These are phyloP conservation scores for Steccherinum ochraceum DNA, from an alignment of 768 basidiomycete species.

Conservation along the genomic window DNA sequence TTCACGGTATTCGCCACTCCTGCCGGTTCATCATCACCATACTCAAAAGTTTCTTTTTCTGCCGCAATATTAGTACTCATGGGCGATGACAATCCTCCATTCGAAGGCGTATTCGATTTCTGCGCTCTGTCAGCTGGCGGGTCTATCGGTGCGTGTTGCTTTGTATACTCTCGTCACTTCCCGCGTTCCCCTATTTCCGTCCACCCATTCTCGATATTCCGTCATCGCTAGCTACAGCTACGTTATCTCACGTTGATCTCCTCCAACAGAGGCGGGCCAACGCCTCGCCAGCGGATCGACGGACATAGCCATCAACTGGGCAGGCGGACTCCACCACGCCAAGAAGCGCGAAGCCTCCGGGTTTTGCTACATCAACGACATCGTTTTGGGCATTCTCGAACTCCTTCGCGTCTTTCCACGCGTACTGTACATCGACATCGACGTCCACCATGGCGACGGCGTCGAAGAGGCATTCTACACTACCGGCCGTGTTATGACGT, in stretches of 20 bases:
- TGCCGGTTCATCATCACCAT: no score
- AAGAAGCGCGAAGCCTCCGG: constrained; percentile 98
- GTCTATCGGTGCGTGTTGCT: constrained; percentile 82
- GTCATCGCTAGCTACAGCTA: no score
- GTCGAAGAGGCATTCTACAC: constrained; percentile 99
- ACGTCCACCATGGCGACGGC: constrained; percentile 97
- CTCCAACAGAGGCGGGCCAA: constrained; percentile 74
- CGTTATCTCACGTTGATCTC: no score
- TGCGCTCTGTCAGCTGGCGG: constrained; percentile 96
- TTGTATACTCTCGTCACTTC: no score
- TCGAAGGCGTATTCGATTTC: constrained; percentile 95
- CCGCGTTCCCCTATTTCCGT: no score
- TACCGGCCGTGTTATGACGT: constrained; percentile 95
- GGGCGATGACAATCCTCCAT: constrained; percentile 94
- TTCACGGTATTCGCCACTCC: constrained; percentile 72
- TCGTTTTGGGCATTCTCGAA: constrained; percentile 91
- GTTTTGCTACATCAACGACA: constrained; percentile 99
- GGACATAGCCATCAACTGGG: constrained; percentile 92
- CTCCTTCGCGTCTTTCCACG: constrained; percentile 80
- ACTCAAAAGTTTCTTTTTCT: no score
- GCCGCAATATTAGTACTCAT: constrained; percentile 54
- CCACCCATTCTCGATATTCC: no score
- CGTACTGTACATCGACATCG: constrained; percentile 96
- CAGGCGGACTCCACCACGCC: constrained; percentile 98
- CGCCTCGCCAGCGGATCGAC: constrained; percentile 73